These are phyloP conservation scores for Fusarium sulawesiense DNA, from an alignment of 2,329 filamentous ascomycete species.

Conservation along the genomic window DNA sequence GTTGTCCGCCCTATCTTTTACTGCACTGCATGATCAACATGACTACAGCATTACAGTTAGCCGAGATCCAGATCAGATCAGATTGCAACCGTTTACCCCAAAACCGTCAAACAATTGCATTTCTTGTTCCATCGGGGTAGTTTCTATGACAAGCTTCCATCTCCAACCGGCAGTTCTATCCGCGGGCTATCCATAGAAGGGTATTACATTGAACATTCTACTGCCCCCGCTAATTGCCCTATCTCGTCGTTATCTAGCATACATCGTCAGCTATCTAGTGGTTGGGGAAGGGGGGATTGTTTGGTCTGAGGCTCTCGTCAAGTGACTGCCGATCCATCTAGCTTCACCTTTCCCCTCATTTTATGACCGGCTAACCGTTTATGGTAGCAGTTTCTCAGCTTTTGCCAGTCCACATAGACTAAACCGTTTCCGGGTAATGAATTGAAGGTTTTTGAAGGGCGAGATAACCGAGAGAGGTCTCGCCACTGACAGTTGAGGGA, in stretches of 20 bases:
- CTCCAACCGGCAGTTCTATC: slow-evolving; percentile 20
- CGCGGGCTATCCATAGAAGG: slow-evolving; percentile 31
- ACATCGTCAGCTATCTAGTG: background rate
- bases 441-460: slow-evolving; percentile 34
- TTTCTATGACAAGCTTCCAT: slow-evolving; percentile 1
- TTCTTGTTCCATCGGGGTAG: background rate
- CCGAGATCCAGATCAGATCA: background rate
- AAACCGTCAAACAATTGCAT: slow-evolving; percentile 26
- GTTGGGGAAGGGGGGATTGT: background rate
- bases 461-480: slow-evolving; percentile 38
- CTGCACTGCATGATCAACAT: no score
- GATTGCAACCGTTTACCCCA: background rate
- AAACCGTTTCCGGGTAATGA: slow-evolving; percentile 34
- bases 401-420: slow-evolving; percentile 9
- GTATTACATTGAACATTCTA: slow-evolving; percentile 16
- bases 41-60: background rate
- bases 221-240: slow-evolving; percentile 23
- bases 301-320: slow-evolving; percentile 14
- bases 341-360: background rate
- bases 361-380: slow-evolving; percentile 4
- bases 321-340: slow-evolving; percentile 2
- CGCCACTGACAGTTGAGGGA: slow-evolving; percentile 1
- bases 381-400: slow-evolving; percentile 39
- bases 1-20: background rate
- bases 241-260: slow-evolving; percentile 11